Conservation (phyloP, 2,329 filamentous ascomycete genomes). For the Penicillium decumbens region DNA sequence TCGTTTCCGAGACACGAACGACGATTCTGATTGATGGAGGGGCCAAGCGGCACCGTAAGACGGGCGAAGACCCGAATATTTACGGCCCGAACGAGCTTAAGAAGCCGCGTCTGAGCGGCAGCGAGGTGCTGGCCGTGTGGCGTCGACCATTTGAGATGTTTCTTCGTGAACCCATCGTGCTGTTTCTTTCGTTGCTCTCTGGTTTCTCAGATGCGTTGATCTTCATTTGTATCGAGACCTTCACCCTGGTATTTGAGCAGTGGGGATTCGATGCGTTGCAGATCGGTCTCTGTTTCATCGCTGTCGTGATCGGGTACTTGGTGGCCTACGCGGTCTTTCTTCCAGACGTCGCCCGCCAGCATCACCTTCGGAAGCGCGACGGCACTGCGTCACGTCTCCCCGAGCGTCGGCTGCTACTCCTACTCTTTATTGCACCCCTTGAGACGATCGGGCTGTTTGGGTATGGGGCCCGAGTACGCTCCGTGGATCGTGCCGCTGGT, state of each 20-base stretch:
- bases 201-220: conserved; percentile 68
- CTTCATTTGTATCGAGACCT: conserved; percentile 59
- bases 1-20: conserved; percentile 53
- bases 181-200: conserved; percentile 62
- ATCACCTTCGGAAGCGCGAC: too few relatives aligned
- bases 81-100: conserved; percentile 58
- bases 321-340: too few relatives aligned
- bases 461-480: too few relatives aligned
- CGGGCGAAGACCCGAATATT: conserved; percentile 53
- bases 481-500: too few relatives aligned
- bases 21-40: conserved; percentile 54
- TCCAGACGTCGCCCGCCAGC: too few relatives aligned
- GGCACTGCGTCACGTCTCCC: too few relatives aligned
- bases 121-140: conserved; percentile 45
- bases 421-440: too few relatives aligned
- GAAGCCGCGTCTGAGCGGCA: conserved; percentile 44
- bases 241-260: conserved; percentile 50
- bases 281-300: conserved; percentile 23
- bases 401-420: too few relatives aligned
- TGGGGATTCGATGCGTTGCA: conserved; percentile 20
- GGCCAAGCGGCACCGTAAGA: conserved; percentile 51
- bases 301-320: conserved; percentile 52
- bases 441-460: too few relatives aligned
- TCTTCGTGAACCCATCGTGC: conserved; percentile 66
- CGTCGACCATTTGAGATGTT: conserved; percentile 66